Percentiles rank a stretch among this genome's conserved stretches.
These are phyloP conservation scores for Clarkia xantiana DNA, from an alignment of 345 rosid species.

Conservation along the genomic window DNA sequence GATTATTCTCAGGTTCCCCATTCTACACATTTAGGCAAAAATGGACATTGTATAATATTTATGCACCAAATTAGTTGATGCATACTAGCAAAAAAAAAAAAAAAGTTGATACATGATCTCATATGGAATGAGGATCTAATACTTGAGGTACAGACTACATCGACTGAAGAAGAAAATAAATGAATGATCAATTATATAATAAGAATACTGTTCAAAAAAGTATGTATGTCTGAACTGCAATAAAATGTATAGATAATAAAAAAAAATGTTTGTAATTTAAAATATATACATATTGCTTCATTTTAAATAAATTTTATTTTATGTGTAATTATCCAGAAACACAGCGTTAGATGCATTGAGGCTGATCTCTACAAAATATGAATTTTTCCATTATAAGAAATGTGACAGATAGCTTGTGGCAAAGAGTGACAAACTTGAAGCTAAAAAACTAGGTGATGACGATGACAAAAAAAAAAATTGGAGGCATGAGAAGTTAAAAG, in stretches of 20 bases:
- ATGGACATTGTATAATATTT: no score
- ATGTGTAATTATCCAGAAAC: constrained; percentile 29
- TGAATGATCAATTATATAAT: constrained; percentile 74
- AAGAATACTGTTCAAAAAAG: constrained; percentile 81
- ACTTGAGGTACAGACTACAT: constrained; percentile 60
- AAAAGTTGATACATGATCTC: no score
- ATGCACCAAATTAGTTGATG: no score
- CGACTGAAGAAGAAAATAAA: constrained; percentile 57
- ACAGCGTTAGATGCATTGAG: constrained; percentile 73
- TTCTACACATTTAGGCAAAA: no score
- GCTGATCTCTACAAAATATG: constrained; percentile 51
- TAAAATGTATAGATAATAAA: constrained; percentile 32
- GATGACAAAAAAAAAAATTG: constrained; percentile 80
- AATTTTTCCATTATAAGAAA: constrained; percentile 70
- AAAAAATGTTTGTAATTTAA: no score
- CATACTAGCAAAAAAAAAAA: no score
- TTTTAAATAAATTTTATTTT: no score
- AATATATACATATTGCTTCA: no score
- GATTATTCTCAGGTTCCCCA: constrained; percentile 59
- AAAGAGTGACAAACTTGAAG: constrained; percentile 72
- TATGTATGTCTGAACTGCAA: constrained; percentile 81
- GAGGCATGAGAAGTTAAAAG: constrained; percentile 62
- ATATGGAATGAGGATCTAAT: constrained; percentile 42
- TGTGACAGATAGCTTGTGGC: constrained; percentile 85
- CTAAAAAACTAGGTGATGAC: constrained; percentile 76